Evolutionary conservation across 805 yeast genomes (phyloP).

Genomic region (Brettanomyces sp.): DNA sequence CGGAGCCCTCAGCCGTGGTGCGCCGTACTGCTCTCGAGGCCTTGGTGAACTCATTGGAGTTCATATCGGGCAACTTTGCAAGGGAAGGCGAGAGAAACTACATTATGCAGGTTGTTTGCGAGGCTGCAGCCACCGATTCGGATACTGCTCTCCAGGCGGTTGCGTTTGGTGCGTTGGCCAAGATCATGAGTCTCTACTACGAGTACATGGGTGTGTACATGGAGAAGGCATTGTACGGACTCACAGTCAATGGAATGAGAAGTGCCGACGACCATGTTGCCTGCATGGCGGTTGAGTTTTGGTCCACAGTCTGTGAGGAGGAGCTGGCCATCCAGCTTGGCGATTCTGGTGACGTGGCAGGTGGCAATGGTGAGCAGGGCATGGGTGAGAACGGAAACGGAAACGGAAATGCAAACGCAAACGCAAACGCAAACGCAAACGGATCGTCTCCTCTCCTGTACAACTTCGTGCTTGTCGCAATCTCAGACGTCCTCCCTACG

Average conservation of each 20-base stretch:
- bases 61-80: constrained; percentile 80
- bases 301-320: constrained; percentile 99
- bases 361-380: constrained; percentile 33
- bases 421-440: background rate
- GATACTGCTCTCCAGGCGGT: constrained; percentile 80
- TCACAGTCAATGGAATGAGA: constrained; percentile 89
- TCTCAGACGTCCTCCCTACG: constrained; percentile 81
- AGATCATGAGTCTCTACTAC: constrained; percentile 85
- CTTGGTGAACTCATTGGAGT: constrained; percentile 80
- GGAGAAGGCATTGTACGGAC: constrained; percentile 91
- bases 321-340: constrained; percentile 72
- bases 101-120: constrained; percentile 98
- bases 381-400: background rate
- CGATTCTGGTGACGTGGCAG: constrained; percentile 26
- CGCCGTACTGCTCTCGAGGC: constrained; percentile 89
- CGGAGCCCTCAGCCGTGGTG: constrained; percentile 67
- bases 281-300: constrained; percentile 97
- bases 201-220: constrained; percentile 85
- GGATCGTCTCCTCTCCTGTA: constrained; percentile 33
- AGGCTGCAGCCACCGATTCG: constrained; percentile 81
- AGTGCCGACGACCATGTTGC: constrained; percentile 76
- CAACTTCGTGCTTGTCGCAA: constrained; percentile 80
- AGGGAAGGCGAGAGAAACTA: constrained; percentile 92
- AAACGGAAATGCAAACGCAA: too few species aligned
- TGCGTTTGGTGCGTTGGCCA: constrained; percentile 91